These are phyloP conservation scores for Aspergillus sp. DNA, from an alignment of 2,329 filamentous ascomycete genomes.

Conservation along the genomic window DNA sequence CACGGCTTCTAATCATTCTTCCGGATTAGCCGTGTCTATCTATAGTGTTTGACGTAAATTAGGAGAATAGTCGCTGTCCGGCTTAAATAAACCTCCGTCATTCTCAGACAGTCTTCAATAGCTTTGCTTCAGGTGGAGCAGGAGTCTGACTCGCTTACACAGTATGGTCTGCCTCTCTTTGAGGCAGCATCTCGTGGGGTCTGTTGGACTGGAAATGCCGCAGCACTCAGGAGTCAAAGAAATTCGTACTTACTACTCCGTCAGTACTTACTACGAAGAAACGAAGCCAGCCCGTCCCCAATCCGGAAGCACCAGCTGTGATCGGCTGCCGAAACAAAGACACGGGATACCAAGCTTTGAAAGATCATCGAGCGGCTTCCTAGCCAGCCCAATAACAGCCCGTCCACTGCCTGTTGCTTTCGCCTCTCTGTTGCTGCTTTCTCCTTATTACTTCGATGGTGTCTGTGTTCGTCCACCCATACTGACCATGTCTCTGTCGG, in stretches of 20 bases:
- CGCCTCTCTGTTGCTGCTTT: not conserved
- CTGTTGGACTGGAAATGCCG: not conserved
- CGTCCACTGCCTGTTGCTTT: not conserved
- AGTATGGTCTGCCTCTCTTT: not conserved
- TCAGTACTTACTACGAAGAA: not conserved
- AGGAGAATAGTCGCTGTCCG: not conserved
- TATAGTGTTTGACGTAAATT: not conserved
- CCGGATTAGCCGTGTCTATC: not conserved
- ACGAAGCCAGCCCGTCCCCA: not conserved
- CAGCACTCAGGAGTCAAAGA: not conserved
- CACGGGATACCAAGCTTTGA: constrained; percentile 1
- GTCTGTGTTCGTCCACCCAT: not conserved
- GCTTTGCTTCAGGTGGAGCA: not conserved
- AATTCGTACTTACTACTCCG: not conserved
- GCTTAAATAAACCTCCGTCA: not conserved
- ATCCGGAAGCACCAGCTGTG: not conserved
- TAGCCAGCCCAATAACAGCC: not conserved
- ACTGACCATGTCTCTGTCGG: not conserved
- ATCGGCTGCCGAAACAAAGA: not conserved
- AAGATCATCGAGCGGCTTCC: not conserved
- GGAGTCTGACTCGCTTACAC: not conserved
- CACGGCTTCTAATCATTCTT: not conserved
- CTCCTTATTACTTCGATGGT: not conserved
- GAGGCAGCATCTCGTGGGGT: not conserved
- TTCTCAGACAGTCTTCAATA: not conserved